Percentiles rank a stretch among this genome's conserved stretches.
Evolutionary conservation across 2,329 filamentous ascomycete species (phyloP).

Genomic region (Claviceps sp.): DNA sequence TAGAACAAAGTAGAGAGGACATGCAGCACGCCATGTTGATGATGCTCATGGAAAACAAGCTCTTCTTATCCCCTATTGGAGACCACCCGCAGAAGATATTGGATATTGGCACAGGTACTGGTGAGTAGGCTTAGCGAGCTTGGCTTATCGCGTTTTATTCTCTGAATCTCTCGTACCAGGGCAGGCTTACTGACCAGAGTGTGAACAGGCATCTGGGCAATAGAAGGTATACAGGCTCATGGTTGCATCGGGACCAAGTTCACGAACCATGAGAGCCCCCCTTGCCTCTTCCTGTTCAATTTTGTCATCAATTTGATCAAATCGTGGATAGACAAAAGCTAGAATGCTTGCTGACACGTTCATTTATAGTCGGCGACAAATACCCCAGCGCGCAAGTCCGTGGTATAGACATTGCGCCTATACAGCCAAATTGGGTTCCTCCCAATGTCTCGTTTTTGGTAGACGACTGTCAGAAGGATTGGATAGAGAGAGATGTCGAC

Average conservation of each 20-base stretch:
- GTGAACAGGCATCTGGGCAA: slow-evolving; percentile 7
- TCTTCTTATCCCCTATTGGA: slow-evolving; percentile 28
- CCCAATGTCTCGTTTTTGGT: slow-evolving; percentile 26
- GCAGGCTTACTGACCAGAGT: neutral
- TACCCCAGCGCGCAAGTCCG: slow-evolving; percentile 23
- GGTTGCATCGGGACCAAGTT: no score
- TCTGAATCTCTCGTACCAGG: neutral
- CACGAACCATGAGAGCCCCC: neutral
- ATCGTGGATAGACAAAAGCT: no score
- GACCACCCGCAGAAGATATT: slow-evolving; percentile 21
- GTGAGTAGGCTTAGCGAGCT: slow-evolving; percentile 1
- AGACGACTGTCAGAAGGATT: slow-evolving; percentile 21
- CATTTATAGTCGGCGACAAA: slow-evolving; percentile 9
- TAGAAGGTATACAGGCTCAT: neutral
- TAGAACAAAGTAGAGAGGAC: slow-evolving; percentile 25
- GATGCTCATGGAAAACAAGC: slow-evolving; percentile 18
- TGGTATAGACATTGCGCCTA: slow-evolving; percentile 25
- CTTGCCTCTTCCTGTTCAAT: neutral
- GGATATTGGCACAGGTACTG: slow-evolving; percentile 25
- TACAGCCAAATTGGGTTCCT: slow-evolving; percentile 26
- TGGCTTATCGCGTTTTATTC: neutral
- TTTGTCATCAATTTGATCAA: no score
- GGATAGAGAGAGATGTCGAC: slow-evolving; percentile 15
- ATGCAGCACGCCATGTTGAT: slow-evolving; percentile 27
- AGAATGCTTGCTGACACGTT: no score